These are phyloP conservation scores for Graphilbum fragrans DNA, from an alignment of 2,329 filamentous ascomycete genomes.

Conservation along the genomic window DNA sequence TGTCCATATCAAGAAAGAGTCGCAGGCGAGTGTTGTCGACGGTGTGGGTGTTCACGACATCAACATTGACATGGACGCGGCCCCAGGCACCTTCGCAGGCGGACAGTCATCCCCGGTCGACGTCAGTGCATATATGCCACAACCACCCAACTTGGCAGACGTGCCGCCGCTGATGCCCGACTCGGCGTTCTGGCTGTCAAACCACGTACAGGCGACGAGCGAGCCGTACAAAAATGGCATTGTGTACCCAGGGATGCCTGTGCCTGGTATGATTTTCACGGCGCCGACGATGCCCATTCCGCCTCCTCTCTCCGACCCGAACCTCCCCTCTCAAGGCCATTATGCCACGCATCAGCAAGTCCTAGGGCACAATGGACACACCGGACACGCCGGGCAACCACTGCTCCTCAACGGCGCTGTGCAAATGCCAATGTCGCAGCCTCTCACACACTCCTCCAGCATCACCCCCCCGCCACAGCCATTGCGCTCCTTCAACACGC, in stretches of 20 bases:
- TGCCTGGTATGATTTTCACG: background rate
- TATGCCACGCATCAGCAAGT: background rate
- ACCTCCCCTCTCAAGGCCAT: background rate
- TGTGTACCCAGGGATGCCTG: background rate
- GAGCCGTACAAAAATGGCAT: background rate
- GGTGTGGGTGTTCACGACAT: background rate
- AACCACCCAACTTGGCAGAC: too few species aligned
- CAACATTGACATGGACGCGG: background rate
- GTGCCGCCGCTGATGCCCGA: background rate
- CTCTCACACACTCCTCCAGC: conserved; percentile 19
- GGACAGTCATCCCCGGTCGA: background rate
- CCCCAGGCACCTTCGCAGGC: background rate
- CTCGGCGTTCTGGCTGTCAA: background rate
- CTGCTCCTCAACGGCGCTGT: conserved; percentile 1
- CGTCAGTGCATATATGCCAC: background rate
- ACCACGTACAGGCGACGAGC: background rate
- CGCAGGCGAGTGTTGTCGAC: background rate
- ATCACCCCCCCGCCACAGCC: conserved; percentile 11
- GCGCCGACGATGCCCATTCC: background rate
- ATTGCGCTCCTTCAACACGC: conserved; percentile 31
- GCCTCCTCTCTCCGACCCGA: background rate
- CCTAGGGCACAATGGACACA: background rate
- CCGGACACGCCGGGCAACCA: background rate
- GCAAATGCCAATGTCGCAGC: conserved; percentile 11
- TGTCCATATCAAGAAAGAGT: background rate